phyloP scores from a whole-genome alignment of 1,139 yeast species.

The Kodamaea anthophila region DNA sequence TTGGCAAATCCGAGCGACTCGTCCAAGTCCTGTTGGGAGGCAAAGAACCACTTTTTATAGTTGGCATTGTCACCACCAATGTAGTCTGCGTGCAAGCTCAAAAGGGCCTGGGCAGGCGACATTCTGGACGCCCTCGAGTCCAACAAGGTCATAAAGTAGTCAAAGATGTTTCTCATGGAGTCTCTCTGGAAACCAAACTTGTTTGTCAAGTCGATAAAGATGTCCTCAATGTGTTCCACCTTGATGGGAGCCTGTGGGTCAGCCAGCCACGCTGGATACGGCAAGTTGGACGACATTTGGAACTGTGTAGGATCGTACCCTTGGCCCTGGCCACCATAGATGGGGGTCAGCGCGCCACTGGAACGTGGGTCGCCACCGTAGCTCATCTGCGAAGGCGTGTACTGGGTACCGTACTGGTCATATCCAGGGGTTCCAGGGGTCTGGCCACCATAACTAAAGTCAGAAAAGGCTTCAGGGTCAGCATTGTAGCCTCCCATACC shows the following conservation, averaged over 20 bases:
- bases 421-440: conserved; percentile 64
- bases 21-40: conserved; percentile 27
- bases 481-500: conserved; percentile 45
- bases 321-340: conserved; percentile 61
- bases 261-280: conserved; percentile 95
- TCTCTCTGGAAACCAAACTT: conserved; percentile 97
- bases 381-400: conserved; percentile 78
- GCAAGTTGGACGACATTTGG: conserved; percentile 57
- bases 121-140: conserved; percentile 95
- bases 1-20: conserved; percentile 36
- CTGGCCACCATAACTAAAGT: conserved; percentile 62
- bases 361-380: conserved; percentile 73
- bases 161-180: conserved; percentile 95
- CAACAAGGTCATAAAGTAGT: conserved; percentile 86
- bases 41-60: conserved; percentile 25
- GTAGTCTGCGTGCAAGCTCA: conserved; percentile 92
- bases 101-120: conserved; percentile 92
- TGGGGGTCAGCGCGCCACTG: conserved; percentile 94
- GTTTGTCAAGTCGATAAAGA: conserved; percentile 82
- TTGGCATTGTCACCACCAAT: conserved; percentile 35
- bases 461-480: conserved; percentile 73
- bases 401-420: conserved; percentile 75
- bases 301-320: conserved; percentile 63
- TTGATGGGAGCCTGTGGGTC: conserved; percentile 74
- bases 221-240: conserved; percentile 86